Evolutionary conservation across 768 basidiomycete species (phyloP).

Genomic region (Naganishia vaughanmartiniae): DNA sequence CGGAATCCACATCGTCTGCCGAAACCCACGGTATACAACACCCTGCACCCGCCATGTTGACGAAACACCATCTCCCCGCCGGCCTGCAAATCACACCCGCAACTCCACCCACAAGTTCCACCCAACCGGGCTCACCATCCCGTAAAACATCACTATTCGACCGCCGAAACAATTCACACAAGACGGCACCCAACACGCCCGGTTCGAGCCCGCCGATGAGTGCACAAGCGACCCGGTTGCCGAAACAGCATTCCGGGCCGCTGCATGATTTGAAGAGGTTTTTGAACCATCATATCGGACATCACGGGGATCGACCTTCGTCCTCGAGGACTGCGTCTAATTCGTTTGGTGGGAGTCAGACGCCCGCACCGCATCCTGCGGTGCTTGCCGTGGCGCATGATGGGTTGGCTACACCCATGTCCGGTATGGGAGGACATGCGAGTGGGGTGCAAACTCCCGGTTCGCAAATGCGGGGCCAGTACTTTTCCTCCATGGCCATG

Average conservation of each 20-base stretch:
- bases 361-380: slow-evolving; percentile 29
- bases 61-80: slow-evolving; percentile 40
- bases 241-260: slow-evolving; percentile 62
- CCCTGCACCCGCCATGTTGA: slow-evolving; percentile 3
- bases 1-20: neutral
- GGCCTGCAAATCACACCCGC: slow-evolving; percentile 48
- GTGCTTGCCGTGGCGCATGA: slow-evolving; percentile 33
- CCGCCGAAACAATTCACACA: slow-evolving; percentile 15
- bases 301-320: slow-evolving; percentile 52
- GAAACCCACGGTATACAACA: slow-evolving; percentile 2
- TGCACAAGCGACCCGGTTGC: slow-evolving; percentile 48
- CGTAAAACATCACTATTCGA: slow-evolving; percentile 26
- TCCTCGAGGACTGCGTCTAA: neutral
- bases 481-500: slow-evolving; percentile 38
- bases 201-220: slow-evolving; percentile 42
- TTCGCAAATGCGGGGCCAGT: slow-evolving; percentile 44
- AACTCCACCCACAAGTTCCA: slow-evolving; percentile 25
- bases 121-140: slow-evolving; percentile 30
- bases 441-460: slow-evolving; percentile 37
- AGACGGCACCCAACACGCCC: slow-evolving; percentile 47
- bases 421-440: neutral
- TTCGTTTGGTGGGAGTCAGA: slow-evolving; percentile 14
- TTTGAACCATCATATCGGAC: slow-evolving; percentile 83
- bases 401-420: slow-evolving; percentile 25
- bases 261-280: slow-evolving; percentile 92